Evolutionary conservation across 805 yeast species (phyloP), one percentile per base, ranked within the genome.

Genomic region (Kodamaea hsintzibuensis): DNA sequence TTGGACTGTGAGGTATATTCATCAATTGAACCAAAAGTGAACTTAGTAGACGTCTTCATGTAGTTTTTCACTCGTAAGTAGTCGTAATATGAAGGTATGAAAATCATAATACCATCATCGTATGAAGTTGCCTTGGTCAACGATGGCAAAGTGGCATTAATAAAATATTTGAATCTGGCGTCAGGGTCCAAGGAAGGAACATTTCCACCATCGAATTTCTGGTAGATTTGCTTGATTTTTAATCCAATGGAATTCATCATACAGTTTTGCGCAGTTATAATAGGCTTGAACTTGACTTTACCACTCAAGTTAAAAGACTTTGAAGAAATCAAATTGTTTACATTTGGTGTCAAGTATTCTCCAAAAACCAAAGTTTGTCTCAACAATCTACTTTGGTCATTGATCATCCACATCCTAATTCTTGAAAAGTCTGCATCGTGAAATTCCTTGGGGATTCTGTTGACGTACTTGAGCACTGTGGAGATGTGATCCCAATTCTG

Each of bases 401-500:
- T 92, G 58, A 95, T 85, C 38, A 88, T 85, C 96, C 96, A 92
- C 88, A 89, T 87, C 62, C 97, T 81, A 39, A 95, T 86, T 60
- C 99, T 81, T 54, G 95, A 84, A 69, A 95, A 95, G 70, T 95
- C 99, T 13, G 96, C 88, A 58, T 84, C 91, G 58, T 88, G 85
- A 58, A 80, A 80, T 49, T 86, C 83, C 57, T 83, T 82, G 5
- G 98, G 98, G 46, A 91, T 83, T 53, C 79, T 74, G 69, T 92
- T 91, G 53, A 91, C 60, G 65, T 86, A 84, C 57, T 84, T 83
- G 60, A 86, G 74, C 5, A 85, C 80, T 13, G 85, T 84, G 30
- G 69, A 70, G 7, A 95, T 79, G 71, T 93, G 96, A 38, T 88
- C 88, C 92, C 98, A 88, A 64, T 92, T 91, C 71, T 95, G 99